These are phyloP conservation scores for Penstemon barbatus DNA, from an alignment of 257 asterid genomes.

Conservation along the genomic window DNA sequence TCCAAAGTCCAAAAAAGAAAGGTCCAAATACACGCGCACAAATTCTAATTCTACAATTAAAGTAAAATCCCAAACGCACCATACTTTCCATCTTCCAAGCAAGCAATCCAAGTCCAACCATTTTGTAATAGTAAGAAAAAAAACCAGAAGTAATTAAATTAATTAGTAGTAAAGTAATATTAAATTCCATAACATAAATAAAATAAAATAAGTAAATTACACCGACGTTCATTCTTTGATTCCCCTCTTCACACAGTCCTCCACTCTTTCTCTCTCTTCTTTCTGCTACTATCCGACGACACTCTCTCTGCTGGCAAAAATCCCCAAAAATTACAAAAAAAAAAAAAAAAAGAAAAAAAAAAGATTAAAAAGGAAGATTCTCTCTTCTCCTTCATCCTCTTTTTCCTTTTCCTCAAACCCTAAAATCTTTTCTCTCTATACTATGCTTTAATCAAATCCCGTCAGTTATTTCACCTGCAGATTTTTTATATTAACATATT, in stretches of 20 bases:
- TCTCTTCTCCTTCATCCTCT: conserved; percentile 28
- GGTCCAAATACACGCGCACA: not conserved
- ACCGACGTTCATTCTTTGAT: conserved; percentile 31
- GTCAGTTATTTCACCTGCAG: not conserved
- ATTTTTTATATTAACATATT: not conserved
- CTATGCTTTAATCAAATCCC: conserved; percentile 28
- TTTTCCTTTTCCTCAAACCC: conserved; percentile 41
- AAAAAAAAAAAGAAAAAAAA: conserved; percentile 7
- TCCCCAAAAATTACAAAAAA: conserved; percentile 26
- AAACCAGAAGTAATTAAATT: not conserved
- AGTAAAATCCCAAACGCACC: not conserved
- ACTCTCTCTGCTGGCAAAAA: conserved; percentile 43
- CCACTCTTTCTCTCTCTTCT: conserved; percentile 20
- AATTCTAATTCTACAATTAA: not conserved
- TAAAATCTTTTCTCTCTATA: conserved; percentile 29
- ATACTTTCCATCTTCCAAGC: not conserved
- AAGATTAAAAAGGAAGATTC: conserved; percentile 36
- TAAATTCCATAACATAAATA: not conserved
- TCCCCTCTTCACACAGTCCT: conserved; percentile 25
- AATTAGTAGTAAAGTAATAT: not conserved
- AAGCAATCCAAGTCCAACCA: conserved; percentile 18
- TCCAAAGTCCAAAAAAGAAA: conserved; percentile 18
- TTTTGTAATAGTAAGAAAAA: not conserved
- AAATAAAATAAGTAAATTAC: not conserved
- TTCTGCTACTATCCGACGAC: conserved; percentile 55